Evolutionary conservation across 305 asterid species (phyloP).

Genomic region (Petunia hybrid): DNA sequence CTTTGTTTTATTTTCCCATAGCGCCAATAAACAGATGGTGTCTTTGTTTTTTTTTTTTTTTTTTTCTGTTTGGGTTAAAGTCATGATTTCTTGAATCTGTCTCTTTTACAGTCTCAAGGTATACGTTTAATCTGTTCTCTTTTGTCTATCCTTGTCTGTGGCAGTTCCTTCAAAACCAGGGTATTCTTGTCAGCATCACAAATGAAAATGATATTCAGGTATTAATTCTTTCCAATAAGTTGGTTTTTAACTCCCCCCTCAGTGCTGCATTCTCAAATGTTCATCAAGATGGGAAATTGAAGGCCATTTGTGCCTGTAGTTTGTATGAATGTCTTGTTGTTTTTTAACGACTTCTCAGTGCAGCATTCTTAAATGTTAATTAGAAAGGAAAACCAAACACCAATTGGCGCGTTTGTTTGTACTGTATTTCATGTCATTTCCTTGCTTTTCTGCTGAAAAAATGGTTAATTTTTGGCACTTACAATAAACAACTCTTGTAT

Average conservation of each 20-base stretch:
- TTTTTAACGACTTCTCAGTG: neutral
- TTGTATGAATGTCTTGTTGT: too few relatives aligned
- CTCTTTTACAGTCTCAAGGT: conserved; percentile 8
- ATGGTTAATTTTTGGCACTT: conserved; percentile 11
- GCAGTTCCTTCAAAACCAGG: conserved; percentile 94
- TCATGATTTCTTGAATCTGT: neutral
- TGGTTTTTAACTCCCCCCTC: neutral
- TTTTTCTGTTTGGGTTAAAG: neutral
- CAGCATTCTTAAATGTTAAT: conserved; percentile 17
- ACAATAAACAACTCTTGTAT: neutral
- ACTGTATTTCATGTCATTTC: conserved; percentile 5
- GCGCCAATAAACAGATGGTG: conserved; percentile 18
- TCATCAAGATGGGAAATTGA: conserved; percentile 6
- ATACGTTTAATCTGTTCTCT: conserved; percentile 35
- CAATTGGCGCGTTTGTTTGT: neutral
- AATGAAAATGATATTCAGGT: conserved; percentile 88
- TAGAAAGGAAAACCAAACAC: neutral
- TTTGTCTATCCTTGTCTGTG: conserved; percentile 33
- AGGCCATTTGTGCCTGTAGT: neutral
- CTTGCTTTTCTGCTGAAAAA: neutral
- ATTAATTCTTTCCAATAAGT: conserved; percentile 19
- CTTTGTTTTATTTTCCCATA: conserved; percentile 31
- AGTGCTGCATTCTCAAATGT: conserved; percentile 19
- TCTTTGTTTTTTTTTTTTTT: conserved; percentile 32
- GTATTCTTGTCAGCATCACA: conserved; percentile 77